Conservation (phyloP, 345 rosid species). For the Citrus unshiu region DNA sequence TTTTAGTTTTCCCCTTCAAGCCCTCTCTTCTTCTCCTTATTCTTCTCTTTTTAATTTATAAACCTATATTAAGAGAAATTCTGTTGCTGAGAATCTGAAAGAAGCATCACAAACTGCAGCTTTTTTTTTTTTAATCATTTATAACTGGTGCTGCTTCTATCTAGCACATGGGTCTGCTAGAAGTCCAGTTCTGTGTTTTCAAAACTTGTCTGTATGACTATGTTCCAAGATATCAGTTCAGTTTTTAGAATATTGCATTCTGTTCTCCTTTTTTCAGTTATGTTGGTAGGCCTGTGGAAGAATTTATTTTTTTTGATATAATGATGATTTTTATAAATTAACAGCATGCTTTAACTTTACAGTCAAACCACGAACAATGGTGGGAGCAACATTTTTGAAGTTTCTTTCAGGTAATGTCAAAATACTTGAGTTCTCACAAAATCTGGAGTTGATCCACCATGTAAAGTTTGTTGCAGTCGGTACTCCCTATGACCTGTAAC, state of each 20-base stretch:
- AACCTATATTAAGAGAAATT: not conserved
- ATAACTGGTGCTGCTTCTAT: not conserved
- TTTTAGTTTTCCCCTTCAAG: not conserved
- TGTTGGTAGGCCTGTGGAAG: not conserved
- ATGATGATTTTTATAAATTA: constrained; percentile 17
- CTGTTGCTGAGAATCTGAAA: not conserved
- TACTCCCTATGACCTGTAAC: not conserved
- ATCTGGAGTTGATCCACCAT: not conserved
- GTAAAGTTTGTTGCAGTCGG: not conserved
- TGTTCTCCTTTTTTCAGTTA: not conserved
- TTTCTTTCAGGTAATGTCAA: constrained; percentile 71
- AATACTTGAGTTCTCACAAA: not conserved
- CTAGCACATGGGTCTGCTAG: not conserved
- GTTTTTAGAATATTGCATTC: not conserved
- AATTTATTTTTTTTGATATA: not conserved
- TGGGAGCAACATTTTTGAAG: constrained; percentile 85
- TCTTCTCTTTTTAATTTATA: not conserved
- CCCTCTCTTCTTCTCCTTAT: not conserved
- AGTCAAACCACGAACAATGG: constrained; percentile 85
- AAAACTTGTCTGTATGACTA: not conserved
- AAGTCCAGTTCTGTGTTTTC: not conserved
- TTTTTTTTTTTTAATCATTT: not conserved
- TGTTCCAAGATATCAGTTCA: not conserved
- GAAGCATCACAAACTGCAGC: not conserved
- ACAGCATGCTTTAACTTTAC: constrained; percentile 28